Evolutionary conservation across 768 basidiomycete genomes (phyloP).

Genomic region (Russula ochroleuca): DNA sequence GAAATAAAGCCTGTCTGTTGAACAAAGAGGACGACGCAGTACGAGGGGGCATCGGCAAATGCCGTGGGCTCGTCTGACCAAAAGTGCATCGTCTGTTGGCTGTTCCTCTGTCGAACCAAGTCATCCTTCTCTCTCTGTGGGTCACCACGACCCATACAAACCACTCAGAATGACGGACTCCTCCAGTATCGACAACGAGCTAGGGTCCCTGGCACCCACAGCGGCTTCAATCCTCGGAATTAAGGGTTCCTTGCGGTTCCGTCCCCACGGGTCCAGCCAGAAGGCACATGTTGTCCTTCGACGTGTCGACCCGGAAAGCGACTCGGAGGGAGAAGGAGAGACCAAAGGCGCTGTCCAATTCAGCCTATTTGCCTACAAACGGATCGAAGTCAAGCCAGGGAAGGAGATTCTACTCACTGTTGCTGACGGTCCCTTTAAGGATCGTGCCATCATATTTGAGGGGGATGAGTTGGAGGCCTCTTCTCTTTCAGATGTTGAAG

Average conservation of each 20-base stretch:
- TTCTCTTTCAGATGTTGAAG: constrained; percentile 40
- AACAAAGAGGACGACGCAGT: too few species aligned
- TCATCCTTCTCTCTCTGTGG: constrained; percentile 23
- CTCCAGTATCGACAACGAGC: constrained; percentile 16
- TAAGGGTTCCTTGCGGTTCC: constrained; percentile 58
- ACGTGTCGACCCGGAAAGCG: constrained; percentile 51
- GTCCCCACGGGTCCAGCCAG: constrained; percentile 59
- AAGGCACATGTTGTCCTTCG: constrained; percentile 65
- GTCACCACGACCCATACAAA: constrained; percentile 25
- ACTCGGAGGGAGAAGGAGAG: constrained; percentile 43
- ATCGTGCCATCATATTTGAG: constrained; percentile 55
- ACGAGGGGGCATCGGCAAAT: constrained; percentile 7
- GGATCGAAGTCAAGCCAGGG: constrained; percentile 65
- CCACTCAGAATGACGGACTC: constrained; percentile 24
- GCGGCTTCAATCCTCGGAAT: constrained; percentile 58
- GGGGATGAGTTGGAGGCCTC: constrained; percentile 40
- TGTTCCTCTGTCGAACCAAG: constrained; percentile 9
- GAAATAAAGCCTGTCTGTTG: not conserved
- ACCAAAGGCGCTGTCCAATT: constrained; percentile 46
- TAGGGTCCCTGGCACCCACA: constrained; percentile 31
- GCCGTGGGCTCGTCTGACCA: constrained; percentile 13
- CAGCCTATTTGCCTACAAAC: constrained; percentile 62
- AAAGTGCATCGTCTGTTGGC: constrained; percentile 20
- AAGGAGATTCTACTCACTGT: constrained; percentile 65
- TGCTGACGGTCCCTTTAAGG: constrained; percentile 50